Conservation (phyloP, 148 eudicot species). For the Dysphania ambrosioides region DNA sequence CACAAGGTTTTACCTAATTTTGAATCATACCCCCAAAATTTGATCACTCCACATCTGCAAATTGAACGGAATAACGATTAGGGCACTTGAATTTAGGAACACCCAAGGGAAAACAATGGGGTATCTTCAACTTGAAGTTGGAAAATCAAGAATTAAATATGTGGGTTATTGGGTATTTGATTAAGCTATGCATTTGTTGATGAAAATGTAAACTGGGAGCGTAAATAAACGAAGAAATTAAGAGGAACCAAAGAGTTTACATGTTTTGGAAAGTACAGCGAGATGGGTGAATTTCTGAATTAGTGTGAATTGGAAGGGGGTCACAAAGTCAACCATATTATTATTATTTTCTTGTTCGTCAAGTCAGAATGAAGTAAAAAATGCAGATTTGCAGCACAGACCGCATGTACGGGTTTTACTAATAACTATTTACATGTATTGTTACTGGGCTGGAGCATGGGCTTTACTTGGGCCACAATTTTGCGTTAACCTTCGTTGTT, state of each 20-base stretch:
- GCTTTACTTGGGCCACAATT: too few relatives aligned
- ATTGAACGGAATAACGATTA: not conserved
- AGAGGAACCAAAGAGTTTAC: constrained; percentile 1
- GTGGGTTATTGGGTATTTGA: not conserved
- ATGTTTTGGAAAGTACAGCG: not conserved
- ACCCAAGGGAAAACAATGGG: not conserved
- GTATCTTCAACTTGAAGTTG: not conserved
- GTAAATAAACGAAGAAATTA: not conserved
- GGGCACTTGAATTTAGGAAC: constrained; percentile 1
- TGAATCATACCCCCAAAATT: not conserved
- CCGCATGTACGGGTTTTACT: not conserved
- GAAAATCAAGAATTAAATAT: not conserved
- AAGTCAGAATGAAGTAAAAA: constrained; percentile 17
- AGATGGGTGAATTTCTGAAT: not conserved
- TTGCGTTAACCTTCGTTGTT: too few relatives aligned
- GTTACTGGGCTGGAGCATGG: too few relatives aligned
- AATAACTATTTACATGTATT: too few relatives aligned
- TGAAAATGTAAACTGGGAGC: not conserved
- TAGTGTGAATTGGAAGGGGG: not conserved
- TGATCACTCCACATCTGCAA: constrained; percentile 18
- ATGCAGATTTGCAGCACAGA: not conserved
- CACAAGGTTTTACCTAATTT: not conserved
- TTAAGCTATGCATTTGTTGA: not conserved
- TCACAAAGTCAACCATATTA: not conserved
- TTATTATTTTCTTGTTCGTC: constrained; percentile 9